Evolutionary conservation across 2,329 filamentous ascomycete species (phyloP).

Genomic region (Stylonectria norvegica): DNA sequence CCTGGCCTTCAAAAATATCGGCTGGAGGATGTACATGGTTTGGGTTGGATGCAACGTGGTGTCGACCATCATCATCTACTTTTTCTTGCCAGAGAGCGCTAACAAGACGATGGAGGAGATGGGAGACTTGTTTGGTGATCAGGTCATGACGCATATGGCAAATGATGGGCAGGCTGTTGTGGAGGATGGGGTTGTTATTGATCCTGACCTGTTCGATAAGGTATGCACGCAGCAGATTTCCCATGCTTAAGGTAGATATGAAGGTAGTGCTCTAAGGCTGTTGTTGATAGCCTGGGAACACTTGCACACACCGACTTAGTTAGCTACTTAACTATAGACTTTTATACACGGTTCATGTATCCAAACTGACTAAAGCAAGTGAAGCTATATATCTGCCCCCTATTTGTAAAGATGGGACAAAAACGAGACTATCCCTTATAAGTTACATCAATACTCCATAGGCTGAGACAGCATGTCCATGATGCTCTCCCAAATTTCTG

Average conservation of each 20-base stretch:
- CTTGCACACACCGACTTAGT: not conserved
- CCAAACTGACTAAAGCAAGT: not conserved
- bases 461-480: not conserved
- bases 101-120: not conserved
- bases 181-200: not conserved
- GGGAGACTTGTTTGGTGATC: not conserved
- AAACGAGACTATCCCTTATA: not conserved
- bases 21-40: slow-evolving; percentile 23
- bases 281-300: not conserved
- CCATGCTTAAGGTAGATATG: no score
- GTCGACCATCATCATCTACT: slow-evolving; percentile 23
- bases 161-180: not conserved
- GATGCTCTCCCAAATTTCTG: not conserved
- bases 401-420: not conserved
- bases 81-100: slow-evolving; percentile 19
- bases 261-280: not conserved
- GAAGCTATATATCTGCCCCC: not conserved
- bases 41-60: slow-evolving; percentile 19
- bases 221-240: not conserved
- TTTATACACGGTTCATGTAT: not conserved
- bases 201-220: not conserved
- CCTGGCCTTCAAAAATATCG: slow-evolving; percentile 17
- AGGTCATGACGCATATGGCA: not conserved
- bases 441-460: not conserved
- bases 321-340: not conserved